Base-by-base conservation (phyloP, 192 early-diverging fungal species). In the Coemansia sp. region DNA sequence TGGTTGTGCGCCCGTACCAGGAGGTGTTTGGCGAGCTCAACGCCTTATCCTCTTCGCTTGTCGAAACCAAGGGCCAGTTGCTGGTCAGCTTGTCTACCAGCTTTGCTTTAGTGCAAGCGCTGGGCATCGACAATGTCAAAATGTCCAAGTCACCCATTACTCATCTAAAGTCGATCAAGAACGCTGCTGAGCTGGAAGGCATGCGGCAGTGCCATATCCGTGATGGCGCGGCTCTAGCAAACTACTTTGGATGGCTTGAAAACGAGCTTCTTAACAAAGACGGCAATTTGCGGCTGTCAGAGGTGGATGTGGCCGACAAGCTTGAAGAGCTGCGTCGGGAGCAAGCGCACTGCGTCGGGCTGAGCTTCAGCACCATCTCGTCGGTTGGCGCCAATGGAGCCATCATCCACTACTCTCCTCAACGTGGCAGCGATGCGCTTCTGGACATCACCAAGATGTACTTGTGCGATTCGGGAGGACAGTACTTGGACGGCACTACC, bases 351-450 rank as follows among this genome's bases (percentile, higher is more conserved):
- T 97, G 92, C 72, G 87, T 93, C 26, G 96, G 96, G 2, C 87
- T 95, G 43, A 92, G 90, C 52, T 99, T 99, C 60, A 89, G 88
- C 61, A 99, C 96, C 17, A 99, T 99, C 58, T 96, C 93, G 6
- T 87, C 90, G 12, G 92, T 92, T 8, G 96, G 96, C 3, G 69
- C 96, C n/a, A 99, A 95, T 60, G 96, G 93, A 6, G 88, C 93
- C 32, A 93, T 99, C 69, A 97, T 99, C 64, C 96, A 99, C 70
- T 99, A 99, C 82, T 87, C 85, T 71, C 94, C 96, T 26, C 83
- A 90, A 59, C 85, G 82, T 61, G 90, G 83, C 18, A 81, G 80
- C 10, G 92, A 92, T 52, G 87, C 86, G 12, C 66, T 81, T 16
- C 87, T 99, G 59, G 81, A 87, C 52, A 62, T 81, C 11, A 80